phyloP scores from a whole-genome alignment of 164 flowering plant species.

The Aristolochia californica region DNA sequence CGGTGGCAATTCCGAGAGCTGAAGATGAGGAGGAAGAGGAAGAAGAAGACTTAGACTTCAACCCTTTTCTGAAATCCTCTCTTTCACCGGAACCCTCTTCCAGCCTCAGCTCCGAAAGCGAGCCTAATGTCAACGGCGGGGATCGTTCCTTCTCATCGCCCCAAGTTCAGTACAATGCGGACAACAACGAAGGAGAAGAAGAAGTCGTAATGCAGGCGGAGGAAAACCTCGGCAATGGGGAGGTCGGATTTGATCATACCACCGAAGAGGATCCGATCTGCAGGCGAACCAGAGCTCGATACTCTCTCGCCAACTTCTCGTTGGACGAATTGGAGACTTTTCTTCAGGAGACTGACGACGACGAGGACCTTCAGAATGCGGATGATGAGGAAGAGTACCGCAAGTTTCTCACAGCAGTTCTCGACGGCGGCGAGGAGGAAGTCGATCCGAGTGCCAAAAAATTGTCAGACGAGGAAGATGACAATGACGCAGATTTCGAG shows the following conservation, averaged over 20 bases:
- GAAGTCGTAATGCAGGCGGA: conserved; percentile 1
- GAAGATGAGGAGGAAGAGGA: conserved; percentile 8
- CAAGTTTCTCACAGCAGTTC: conserved; percentile 86
- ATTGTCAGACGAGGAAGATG: conserved; percentile 49
- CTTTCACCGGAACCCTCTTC: conserved; percentile 77
- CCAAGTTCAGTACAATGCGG: neutral
- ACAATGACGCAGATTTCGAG: conserved; percentile 96
- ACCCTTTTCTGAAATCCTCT: conserved; percentile 30
- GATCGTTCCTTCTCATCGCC: neutral
- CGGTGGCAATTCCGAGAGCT: neutral
- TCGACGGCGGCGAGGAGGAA: conserved; percentile 51
- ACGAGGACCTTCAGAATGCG: conserved; percentile 72
- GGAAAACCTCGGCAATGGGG: neutral
- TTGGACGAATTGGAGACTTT: conserved; percentile 94
- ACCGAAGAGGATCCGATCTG: conserved; percentile 83
- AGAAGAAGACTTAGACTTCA: conserved; percentile 62
- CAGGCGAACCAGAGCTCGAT: conserved; percentile 82
- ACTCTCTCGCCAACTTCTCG: conserved; percentile 82
- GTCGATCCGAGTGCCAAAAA: conserved; percentile 43
- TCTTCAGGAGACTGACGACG: conserved; percentile 95
- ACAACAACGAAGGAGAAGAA: conserved; percentile 1
- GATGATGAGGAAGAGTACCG: conserved; percentile 90
- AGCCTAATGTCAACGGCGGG: conserved; percentile 34
- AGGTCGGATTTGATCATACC: conserved; percentile 13
- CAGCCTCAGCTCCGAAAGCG: conserved; percentile 80